Percentiles rank a stretch among this genome's conserved stretches.
phyloP scores from a whole-genome alignment of 129 eudicot genomes.

The Smallanthus sonchifolius region DNA sequence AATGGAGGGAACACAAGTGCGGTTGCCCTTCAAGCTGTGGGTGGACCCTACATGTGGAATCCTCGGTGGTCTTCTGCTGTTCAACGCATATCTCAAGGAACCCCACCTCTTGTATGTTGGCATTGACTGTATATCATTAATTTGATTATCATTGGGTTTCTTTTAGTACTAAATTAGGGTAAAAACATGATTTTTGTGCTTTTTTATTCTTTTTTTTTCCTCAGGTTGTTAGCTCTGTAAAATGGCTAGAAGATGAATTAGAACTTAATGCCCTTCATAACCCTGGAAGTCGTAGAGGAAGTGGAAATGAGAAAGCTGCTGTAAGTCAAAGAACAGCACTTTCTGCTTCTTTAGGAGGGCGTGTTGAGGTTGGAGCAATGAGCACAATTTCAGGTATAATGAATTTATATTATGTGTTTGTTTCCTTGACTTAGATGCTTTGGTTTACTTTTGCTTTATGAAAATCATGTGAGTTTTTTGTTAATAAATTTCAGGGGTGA shows the following conservation, averaged over 20 bases:
- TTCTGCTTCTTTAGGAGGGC: conserved; percentile 95
- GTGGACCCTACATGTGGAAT: conserved; percentile 99
- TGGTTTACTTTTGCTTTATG: conserved; percentile 2
- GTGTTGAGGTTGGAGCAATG: conserved; percentile 93
- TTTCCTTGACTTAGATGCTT: background rate
- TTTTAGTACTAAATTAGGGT: conserved; percentile 14
- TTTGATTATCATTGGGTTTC: conserved; percentile 6
- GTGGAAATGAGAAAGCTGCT: conserved; percentile 98
- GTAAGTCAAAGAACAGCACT: conserved; percentile 87
- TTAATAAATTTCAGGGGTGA: conserved; percentile 58
- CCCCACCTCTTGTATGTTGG: conserved; percentile 95
- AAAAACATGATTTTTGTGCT: background rate
- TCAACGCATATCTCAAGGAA: conserved; percentile 95
- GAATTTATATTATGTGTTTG: background rate
- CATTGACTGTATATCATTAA: background rate
- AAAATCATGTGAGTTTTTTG: conserved; percentile 13
- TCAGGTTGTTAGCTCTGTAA: conserved; percentile 98
- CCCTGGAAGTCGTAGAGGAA: conserved; percentile 94
- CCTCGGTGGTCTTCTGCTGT: conserved; percentile 89
- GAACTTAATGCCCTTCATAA: conserved; percentile 99
- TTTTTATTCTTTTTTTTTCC: background rate
- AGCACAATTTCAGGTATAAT: conserved; percentile 81
- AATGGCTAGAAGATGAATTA: conserved; percentile 99
- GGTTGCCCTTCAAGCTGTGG: conserved; percentile 82
- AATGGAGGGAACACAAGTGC: conserved; percentile 75